Evolutionary conservation across 2,329 filamentous ascomycete species (phyloP), one percentile per base, ranked within the genome.

Genomic region (Cladosporium cucumerinum): DNA sequence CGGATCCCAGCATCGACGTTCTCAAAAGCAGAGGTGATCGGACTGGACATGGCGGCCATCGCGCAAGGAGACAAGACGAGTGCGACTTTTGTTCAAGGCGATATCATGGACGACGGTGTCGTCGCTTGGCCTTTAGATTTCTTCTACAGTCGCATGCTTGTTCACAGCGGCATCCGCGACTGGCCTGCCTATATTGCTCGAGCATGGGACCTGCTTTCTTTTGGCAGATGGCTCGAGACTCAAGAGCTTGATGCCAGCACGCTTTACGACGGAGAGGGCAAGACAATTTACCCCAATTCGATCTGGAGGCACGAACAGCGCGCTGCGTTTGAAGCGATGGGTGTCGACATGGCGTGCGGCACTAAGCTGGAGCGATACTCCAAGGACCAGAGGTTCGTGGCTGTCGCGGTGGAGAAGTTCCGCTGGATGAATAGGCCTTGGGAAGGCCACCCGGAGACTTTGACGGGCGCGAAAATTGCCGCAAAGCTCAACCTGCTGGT

Each of bases 381-480:
- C 23, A 61, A 32, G 25, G 30, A 30, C 11, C 36, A 43, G 10
- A 26, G 43, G 2, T 61, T 61, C 16, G 34, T 51, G 23, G 39
- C 51, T 18, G 58, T 51, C 16, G 16, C 14, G 16, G 28, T 23
- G 39, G 28, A 28, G 43, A 32, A 48, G 36, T 61, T 48, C 25
- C 43, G 58, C 6, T 61, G 58, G 58, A 61, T 61, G 36, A 14
- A 28, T 32, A 43, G 58, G 14, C 36, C 25, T 26, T 61, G 58
- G 58, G 28, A 32, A n/a, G 43, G 58, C 7, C 58, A 61, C 23
- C 39, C 58, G 18, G 58, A 61, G 23, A 61, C 58, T n/a, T 14
- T 54, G 16, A 18, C 11, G 5, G 28, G 7, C 26, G 51, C 51
- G 26, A 54, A 54, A 28, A 18, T 32, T 3, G 18, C 30, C 8